A percentile compares a stretch with the other conserved stretches of the same genome.
Evolutionary conservation across 805 yeast species (phyloP).

Genomic region (Lipomyces starkeyi): DNA sequence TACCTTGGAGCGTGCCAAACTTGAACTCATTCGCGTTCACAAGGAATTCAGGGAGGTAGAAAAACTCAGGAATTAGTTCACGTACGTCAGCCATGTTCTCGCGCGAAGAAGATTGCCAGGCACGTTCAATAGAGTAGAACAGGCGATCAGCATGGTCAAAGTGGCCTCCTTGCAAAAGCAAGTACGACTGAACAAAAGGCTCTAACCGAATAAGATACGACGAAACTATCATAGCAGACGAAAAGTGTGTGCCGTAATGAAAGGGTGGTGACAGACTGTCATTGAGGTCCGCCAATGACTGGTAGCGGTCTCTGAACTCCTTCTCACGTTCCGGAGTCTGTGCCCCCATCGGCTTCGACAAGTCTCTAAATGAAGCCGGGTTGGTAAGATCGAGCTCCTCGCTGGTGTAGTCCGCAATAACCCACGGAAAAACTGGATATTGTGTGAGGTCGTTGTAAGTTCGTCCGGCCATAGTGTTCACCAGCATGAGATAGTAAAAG

Average conservation of each 20-base stretch:
- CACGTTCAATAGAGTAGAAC: slow-evolving; percentile 72
- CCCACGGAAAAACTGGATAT: slow-evolving; percentile 93
- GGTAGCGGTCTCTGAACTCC: slow-evolving; percentile 72
- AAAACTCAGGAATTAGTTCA: slow-evolving; percentile 87
- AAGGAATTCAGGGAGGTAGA: slow-evolving; percentile 78
- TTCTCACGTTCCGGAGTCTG: slow-evolving; percentile 65
- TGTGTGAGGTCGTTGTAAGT: slow-evolving; percentile 89
- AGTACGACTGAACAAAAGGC: slow-evolving; percentile 81
- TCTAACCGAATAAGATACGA: slow-evolving; percentile 76
- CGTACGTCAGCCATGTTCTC: slow-evolving; percentile 88
- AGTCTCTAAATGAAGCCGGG: slow-evolving; percentile 70
- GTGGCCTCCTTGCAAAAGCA: slow-evolving; percentile 81
- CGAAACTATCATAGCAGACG: slow-evolving; percentile 91
- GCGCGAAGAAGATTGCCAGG: slow-evolving; percentile 79
- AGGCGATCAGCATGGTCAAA: slow-evolving; percentile 89
- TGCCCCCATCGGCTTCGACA: slow-evolving; percentile 92
- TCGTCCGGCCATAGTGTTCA: slow-evolving; percentile 85
- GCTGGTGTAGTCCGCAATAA: slow-evolving; percentile 79
- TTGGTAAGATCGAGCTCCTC: slow-evolving; percentile 68
- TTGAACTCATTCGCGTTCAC: slow-evolving; percentile 67
- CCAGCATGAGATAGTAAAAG: slow-evolving; percentile 77
- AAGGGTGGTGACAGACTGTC: slow-evolving; percentile 73
- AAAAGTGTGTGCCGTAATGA: slow-evolving; percentile 92
- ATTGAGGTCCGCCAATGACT: slow-evolving; percentile 66
- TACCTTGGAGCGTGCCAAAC: slow-evolving; percentile 69